Base-by-base conservation (phyloP, 2,329 filamentous ascomycete species). In the Colletotrichum siamense region DNA sequence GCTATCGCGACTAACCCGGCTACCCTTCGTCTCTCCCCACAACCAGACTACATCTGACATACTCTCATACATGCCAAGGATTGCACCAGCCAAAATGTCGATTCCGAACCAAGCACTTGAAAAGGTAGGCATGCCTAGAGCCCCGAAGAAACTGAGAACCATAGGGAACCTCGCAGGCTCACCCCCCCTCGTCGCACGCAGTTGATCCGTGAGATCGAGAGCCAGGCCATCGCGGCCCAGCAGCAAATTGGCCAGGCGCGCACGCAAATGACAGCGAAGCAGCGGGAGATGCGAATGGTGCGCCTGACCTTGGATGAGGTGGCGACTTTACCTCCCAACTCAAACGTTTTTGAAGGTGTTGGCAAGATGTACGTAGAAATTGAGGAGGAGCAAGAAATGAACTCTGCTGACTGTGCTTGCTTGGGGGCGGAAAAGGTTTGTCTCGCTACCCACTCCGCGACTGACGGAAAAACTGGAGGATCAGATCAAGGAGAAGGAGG, bases 201-300 rank as follows among this genome's bases (percentile, higher is more conserved):
- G 96, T 90, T 98, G 78, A 92, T 98, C 81, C 94, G 95, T 85
- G 97, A 99, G 87, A 98, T 99, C 82, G 96, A 98, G 87, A 93
- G 94, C 79, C 97, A 98, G 84, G 96, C 96, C 16, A 88, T 95
- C 55, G 93, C 94, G 78, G 95, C 97, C 18, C 95, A 98, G 86
- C 96, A 99, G 86, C 96, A 99, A 86, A 96, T 99, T 82, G 91
- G 92, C 79, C 90, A 98, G 75, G 95, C 96, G 78, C 94, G 95
- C 81, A 92, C 94, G 13, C 96, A 98, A 85, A 95, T 98, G 80
- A 91, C 93, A 9, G 90, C 92, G 76, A 98, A 98, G 87, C 95
- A 96, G 85, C 93, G 96, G 75, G 96, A 99, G 83, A 93, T 94
- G 82, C 95, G 97, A 61, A 92, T 98, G 86, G 90, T 98, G 57